Evolutionary conservation across 176 grass and related monocot species (phyloP).

Genomic region (Musa acuminata): DNA sequence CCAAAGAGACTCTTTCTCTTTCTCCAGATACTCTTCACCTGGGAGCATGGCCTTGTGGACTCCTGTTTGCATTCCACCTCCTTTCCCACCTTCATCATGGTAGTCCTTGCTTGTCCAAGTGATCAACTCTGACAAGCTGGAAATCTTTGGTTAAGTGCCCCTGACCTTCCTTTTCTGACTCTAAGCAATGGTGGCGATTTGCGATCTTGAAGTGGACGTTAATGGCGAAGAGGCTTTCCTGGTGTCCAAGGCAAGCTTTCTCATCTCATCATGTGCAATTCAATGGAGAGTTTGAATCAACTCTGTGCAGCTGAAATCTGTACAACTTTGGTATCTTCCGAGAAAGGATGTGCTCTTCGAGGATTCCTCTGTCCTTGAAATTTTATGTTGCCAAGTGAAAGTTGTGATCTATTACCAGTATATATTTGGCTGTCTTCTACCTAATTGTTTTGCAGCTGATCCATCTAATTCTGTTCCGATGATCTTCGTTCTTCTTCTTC

Average conservation of each 20-base stretch:
- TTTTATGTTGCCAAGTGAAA: too few relatives aligned
- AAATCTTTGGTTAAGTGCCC: conserved; percentile 24
- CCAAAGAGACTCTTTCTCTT: not conserved
- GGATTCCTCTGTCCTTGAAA: too few relatives aligned
- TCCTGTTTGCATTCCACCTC: not conserved
- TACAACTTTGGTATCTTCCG: not conserved
- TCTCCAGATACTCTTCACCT: not conserved
- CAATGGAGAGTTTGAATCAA: too few relatives aligned
- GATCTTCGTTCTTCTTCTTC: too few relatives aligned
- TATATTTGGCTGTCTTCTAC: too few relatives aligned
- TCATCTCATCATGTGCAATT: not conserved
- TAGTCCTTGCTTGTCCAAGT: conserved; percentile 17
- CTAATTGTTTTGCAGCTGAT: too few relatives aligned
- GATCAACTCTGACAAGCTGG: not conserved
- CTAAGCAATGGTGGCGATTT: conserved; percentile 28
- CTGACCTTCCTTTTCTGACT: conserved; percentile 4
- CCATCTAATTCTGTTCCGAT: too few relatives aligned
- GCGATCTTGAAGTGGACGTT: conserved; percentile 75
- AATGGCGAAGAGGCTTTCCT: conserved; percentile 75
- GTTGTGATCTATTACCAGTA: too few relatives aligned
- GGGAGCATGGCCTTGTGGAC: not conserved
- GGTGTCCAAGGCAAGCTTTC: conserved; percentile 42
- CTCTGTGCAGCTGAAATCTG: too few relatives aligned
- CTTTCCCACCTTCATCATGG: conserved; percentile 45
- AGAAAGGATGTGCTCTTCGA: not conserved